Conservation (phyloP, 2,329 filamentous ascomycete species). For the Scedosporium dehoogii region DNA sequence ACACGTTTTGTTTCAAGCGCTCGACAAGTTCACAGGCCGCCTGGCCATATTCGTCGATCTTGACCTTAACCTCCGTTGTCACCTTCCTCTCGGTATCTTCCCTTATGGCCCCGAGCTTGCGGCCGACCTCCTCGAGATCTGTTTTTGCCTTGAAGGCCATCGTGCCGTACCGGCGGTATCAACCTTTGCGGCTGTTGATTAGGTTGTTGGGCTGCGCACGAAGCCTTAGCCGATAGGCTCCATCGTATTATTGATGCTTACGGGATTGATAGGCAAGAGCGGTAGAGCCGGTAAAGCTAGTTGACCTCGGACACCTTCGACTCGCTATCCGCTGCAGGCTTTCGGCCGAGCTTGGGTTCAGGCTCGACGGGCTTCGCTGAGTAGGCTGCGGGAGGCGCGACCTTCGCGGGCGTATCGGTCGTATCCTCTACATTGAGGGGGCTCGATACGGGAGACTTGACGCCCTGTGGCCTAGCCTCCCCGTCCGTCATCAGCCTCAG, state of each 20-base stretch:
- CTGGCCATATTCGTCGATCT: constrained; percentile 69
- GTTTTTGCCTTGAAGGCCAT: constrained; percentile 79
- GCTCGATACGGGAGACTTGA: too few relatives aligned
- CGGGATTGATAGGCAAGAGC: constrained; percentile 63
- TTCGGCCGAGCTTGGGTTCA: neutral
- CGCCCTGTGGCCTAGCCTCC: constrained; percentile 9
- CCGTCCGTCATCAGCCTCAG: constrained; percentile 4
- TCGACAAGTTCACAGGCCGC: constrained; percentile 80
- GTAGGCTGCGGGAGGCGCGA: constrained; percentile 18
- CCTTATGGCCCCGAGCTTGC: constrained; percentile 68
- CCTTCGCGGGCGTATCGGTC: neutral
- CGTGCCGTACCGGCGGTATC: constrained; percentile 61
- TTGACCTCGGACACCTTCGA: constrained; percentile 53
- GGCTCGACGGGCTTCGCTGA: constrained; percentile 13
- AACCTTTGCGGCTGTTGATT: constrained; percentile 76
- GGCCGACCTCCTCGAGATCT: constrained; percentile 67
- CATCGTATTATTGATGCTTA: constrained; percentile 63
- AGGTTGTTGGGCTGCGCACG: constrained; percentile 90
- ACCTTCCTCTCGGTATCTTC: constrained; percentile 58
- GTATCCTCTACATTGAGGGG: too few relatives aligned
- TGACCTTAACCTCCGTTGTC: constrained; percentile 63
- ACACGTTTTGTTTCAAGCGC: constrained; percentile 26
- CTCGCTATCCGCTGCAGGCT: too few relatives aligned
- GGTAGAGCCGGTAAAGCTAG: constrained; percentile 55
- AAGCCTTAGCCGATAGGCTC: constrained; percentile 89